Conservation (phyloP, 495 filamentous ascomycete species). For the Aspergillus indologenus region DNA sequence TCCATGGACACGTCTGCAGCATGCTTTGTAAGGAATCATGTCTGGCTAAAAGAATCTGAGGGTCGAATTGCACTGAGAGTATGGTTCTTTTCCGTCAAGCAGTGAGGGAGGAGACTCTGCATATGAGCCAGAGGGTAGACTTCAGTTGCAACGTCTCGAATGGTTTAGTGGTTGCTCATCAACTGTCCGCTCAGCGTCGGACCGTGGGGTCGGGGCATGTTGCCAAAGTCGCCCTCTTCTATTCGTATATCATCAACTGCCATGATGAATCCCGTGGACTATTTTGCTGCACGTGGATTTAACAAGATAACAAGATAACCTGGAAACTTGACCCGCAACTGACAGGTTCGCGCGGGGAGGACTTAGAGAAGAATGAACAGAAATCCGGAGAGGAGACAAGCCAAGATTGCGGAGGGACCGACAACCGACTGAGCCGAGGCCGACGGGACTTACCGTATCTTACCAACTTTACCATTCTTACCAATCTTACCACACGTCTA, state of each 20-base stretch:
- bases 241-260: not conserved
- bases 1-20: not conserved
- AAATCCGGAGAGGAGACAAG: not conserved
- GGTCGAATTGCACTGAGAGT: no score
- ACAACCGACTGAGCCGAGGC: constrained; percentile 28
- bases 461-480: constrained; percentile 26
- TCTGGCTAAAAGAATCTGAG: not conserved
- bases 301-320: not conserved
- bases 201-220: not conserved
- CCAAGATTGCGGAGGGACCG: not conserved
- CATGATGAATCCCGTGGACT: not conserved
- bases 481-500: not conserved
- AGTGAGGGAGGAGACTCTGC: not conserved
- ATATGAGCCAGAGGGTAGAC: not conserved
- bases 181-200: not conserved
- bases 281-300: not conserved
- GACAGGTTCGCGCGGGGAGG: not conserved
- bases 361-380: not conserved
- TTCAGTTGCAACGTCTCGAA: not conserved
- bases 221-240: not conserved
- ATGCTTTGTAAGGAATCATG: not conserved
- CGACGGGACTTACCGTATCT: constrained; percentile 28
- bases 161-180: not conserved
- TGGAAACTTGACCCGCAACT: not conserved
- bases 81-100: no score